phyloP scores from a whole-genome alignment of 306 rosid genomes.

The Delonix regia region DNA sequence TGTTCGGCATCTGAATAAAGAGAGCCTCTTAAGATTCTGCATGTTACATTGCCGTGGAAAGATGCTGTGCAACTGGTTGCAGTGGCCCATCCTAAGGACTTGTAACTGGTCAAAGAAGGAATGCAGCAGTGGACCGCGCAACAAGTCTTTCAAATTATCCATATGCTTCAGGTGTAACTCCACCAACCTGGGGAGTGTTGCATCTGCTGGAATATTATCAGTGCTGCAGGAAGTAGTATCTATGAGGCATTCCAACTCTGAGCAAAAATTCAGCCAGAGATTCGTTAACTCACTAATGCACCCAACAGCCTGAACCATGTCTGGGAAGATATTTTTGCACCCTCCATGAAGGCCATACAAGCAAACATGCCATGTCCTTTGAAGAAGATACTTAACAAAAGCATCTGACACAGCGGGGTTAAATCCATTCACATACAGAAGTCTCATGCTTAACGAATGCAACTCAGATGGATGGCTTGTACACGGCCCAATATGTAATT shows the following conservation, averaged over 20 bases:
- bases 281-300: neutral
- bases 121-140: slow-evolving; percentile 7
- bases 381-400: neutral
- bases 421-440: neutral
- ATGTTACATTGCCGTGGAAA: slow-evolving; percentile 5
- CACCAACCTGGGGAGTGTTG: neutral
- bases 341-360: neutral
- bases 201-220: neutral
- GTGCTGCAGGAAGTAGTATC: neutral
- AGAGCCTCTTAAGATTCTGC: slow-evolving; percentile 2
- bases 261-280: neutral
- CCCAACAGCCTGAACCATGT: neutral
- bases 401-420: neutral
- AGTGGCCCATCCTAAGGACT: neutral
- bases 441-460: neutral
- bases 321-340: slow-evolving; percentile 12
- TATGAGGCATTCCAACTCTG: slow-evolving; percentile 15
- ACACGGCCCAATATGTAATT: neutral
- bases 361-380: neutral
- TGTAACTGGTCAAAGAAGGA: slow-evolving; percentile 15
- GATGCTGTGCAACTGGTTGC: slow-evolving; percentile 7
- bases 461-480: neutral
- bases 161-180: neutral
- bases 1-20: neutral
- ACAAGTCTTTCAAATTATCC: neutral